Evolutionary conservation across 345 rosid genomes (phyloP).

Genomic region (Carallia brachiata): DNA sequence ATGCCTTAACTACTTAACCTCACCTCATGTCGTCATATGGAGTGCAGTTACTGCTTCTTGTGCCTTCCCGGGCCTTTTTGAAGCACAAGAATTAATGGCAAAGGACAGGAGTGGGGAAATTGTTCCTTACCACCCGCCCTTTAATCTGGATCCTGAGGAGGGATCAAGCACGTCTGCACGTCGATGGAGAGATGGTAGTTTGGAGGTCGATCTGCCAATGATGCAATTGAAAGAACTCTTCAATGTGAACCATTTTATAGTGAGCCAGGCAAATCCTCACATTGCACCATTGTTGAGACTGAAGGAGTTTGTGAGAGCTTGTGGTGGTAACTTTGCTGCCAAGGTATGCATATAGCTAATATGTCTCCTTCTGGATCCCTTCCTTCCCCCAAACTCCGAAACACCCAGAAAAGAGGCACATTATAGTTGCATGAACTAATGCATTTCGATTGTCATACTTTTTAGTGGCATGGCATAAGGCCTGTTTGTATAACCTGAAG

Average conservation of each 20-base stretch:
- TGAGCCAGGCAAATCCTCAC: constrained; percentile 98
- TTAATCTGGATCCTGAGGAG: constrained; percentile 77
- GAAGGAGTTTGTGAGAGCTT: constrained; percentile 75
- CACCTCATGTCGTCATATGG: constrained; percentile 98
- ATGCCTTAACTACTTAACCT: constrained; percentile 92
- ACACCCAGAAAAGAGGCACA: too few species aligned
- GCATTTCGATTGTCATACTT: too few species aligned
- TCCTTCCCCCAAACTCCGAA: too few species aligned
- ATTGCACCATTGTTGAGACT: constrained; percentile 75
- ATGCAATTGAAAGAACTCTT: constrained; percentile 95
- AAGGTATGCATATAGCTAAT: constrained; percentile 48
- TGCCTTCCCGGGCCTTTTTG: constrained; percentile 95
- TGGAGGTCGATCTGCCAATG: constrained; percentile 97
- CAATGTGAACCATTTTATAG: constrained; percentile 92
- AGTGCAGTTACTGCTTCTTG: constrained; percentile 98
- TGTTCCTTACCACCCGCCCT: constrained; percentile 97
- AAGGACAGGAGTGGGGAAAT: constrained; percentile 91
- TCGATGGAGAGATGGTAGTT: constrained; percentile 97
- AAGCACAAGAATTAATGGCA: constrained; percentile 98
- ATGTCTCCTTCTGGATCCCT: too few species aligned
- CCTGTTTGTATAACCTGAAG: too few species aligned
- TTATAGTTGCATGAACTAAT: too few species aligned
- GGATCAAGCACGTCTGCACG: constrained; percentile 59
- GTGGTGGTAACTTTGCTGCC: constrained; percentile 91
- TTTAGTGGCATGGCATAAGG: too few species aligned